phyloP scores from a whole-genome alignment of 345 rosid species.

The Ceriops decandra region DNA sequence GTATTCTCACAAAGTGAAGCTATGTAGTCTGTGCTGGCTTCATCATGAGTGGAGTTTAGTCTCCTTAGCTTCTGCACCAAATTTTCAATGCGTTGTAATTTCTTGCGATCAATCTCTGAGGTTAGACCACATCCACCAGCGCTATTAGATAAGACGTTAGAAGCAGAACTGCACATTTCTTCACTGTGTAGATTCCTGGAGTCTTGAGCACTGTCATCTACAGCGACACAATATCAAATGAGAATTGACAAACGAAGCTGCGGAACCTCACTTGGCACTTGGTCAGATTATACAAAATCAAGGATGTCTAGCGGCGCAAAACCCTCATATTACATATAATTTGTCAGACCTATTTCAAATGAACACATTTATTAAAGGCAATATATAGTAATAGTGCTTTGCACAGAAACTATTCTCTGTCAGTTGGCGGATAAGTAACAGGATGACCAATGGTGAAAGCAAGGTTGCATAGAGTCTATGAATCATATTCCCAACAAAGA shows the following conservation, averaged over 20 bases:
- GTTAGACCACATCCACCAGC: slow-evolving; percentile 33
- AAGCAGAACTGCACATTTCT: slow-evolving; percentile 44
- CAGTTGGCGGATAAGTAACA: no score
- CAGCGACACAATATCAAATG: slow-evolving; percentile 28
- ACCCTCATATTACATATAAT: no score
- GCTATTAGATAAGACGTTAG: slow-evolving; percentile 35
- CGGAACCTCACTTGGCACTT: no score
- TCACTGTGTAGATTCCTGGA: slow-evolving; percentile 32
- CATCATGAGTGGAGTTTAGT: slow-evolving; percentile 81
- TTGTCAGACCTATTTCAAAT: no score
- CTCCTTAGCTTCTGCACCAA: slow-evolving; percentile 87
- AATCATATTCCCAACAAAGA: no score
- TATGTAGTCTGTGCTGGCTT: slow-evolving; percentile 83
- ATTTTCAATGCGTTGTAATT: slow-evolving; percentile 73
- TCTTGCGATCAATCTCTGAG: slow-evolving; percentile 71
- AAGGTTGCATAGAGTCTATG: no score
- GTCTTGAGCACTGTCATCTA: slow-evolving; percentile 42
- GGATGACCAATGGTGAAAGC: no score
- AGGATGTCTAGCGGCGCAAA: no score
- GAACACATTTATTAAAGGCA: no score
- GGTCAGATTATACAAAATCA: no score
- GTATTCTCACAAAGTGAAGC: slow-evolving; percentile 85
- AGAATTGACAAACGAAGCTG: slow-evolving; percentile 15
- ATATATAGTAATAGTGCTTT: no score
- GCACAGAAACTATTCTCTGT: no score